Percentiles rank a stretch among this genome's conserved stretches.
Conservation (phyloP, 495 filamentous ascomycete genomes). For the Evernia prunastri region DNA sequence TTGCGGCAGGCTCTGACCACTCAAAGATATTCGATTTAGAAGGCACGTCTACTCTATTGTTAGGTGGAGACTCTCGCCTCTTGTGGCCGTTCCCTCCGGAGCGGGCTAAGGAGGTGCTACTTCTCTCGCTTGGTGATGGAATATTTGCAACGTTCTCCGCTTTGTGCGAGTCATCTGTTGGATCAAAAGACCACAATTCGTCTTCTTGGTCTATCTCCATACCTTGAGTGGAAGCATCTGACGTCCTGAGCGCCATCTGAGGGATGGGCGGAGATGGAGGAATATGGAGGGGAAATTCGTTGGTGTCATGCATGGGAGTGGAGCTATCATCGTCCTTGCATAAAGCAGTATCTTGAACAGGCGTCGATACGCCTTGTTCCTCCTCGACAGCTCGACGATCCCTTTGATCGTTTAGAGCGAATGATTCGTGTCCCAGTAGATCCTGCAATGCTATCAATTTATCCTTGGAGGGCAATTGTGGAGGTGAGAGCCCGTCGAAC, state of each 20-base stretch:
- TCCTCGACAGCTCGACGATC: constrained; percentile 56
- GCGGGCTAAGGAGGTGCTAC: constrained; percentile 1
- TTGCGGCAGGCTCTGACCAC: constrained; percentile 68
- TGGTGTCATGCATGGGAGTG: constrained; percentile 17
- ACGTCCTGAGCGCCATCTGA: constrained; percentile 5
- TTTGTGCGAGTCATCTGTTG: background rate
- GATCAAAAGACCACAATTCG: constrained; percentile 31
- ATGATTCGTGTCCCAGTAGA: constrained; percentile 40
- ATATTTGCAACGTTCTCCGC: background rate
- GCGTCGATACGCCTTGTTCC: constrained; percentile 54
- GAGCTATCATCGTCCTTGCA: constrained; percentile 20
- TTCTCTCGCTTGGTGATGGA: background rate
- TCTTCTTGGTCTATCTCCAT: constrained; percentile 26
- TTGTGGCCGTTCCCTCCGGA: background rate
- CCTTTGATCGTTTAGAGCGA: constrained; percentile 30
- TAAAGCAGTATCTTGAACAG: constrained; percentile 35
- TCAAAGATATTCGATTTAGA: constrained; percentile 60
- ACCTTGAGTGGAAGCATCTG: background rate
- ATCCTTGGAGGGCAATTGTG: constrained; percentile 43
- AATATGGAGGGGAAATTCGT: background rate
- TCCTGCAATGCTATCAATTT: constrained; percentile 54
- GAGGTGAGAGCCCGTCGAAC: constrained; percentile 70
- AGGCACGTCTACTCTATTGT: background rate
- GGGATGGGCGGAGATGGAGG: constrained; percentile 2
- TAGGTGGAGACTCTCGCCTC: constrained; percentile 19